A percentile compares a stretch with the other conserved stretches of the same genome.
Conservation (phyloP, 129 eudicot species). For the Deinandra increscens region DNA sequence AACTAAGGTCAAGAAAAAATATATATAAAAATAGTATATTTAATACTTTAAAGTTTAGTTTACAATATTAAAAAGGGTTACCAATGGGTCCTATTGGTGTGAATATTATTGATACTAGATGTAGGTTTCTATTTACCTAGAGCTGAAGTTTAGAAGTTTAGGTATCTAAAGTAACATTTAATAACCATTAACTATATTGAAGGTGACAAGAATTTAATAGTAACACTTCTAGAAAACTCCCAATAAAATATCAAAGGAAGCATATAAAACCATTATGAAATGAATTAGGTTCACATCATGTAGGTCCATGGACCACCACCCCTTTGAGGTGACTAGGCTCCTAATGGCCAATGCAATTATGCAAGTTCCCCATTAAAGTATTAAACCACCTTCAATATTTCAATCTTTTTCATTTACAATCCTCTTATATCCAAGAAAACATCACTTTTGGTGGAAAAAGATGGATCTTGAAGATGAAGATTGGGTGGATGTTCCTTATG, state of each 20-base stretch:
- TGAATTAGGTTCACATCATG: constrained; percentile 28
- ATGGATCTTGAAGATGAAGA: constrained; percentile 83
- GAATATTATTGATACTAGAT: no score
- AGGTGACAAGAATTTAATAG: constrained; percentile 18
- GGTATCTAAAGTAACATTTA: constrained; percentile 16
- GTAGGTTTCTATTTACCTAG: constrained; percentile 16
- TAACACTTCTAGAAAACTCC: constrained; percentile 8
- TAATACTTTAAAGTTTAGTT: no score
- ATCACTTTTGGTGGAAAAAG: constrained; percentile 22
- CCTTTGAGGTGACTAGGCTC: constrained; percentile 39
- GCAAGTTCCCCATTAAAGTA: constrained; percentile 38
- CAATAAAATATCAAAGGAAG: constrained; percentile 30
- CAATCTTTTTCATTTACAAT: constrained; percentile 3
- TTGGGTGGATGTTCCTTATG: constrained; percentile 71
- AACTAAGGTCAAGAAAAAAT: no score
- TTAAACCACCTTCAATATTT: constrained; percentile 45
- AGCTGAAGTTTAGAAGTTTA: constrained; percentile 10
- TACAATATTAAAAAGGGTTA: no score
- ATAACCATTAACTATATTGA: background rate
- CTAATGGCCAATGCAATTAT: background rate
- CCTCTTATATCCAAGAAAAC: constrained; percentile 8
- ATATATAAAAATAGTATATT: no score
- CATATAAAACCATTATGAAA: constrained; percentile 24
- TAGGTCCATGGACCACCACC: constrained; percentile 50
- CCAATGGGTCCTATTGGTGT: no score